Evolutionary conservation across 257 asterid species (phyloP).

Genomic region (Solanum piurae): DNA sequence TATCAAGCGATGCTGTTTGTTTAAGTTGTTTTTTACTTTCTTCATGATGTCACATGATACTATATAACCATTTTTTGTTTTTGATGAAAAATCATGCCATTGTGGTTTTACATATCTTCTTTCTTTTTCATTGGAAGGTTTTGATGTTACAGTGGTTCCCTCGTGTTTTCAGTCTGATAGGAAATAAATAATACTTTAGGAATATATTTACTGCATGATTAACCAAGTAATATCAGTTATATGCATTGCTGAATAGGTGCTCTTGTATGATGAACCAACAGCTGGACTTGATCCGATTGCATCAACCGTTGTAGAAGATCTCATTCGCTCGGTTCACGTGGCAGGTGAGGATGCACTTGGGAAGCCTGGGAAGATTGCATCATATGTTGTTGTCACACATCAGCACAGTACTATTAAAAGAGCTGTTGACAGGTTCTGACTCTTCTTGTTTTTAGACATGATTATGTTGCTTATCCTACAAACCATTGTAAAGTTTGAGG

Average conservation of each 20-base stretch:
- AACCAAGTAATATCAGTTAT: not conserved
- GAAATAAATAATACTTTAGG: not conserved
- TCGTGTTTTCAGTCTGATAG: not conserved
- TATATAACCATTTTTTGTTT: not conserved
- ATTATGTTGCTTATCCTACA: not conserved
- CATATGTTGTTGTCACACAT: slow-evolving; percentile 92
- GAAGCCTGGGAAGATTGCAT: slow-evolving; percentile 87
- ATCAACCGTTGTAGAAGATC: slow-evolving; percentile 96
- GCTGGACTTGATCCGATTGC: slow-evolving; percentile 99
- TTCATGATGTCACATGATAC: not conserved
- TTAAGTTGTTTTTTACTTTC: not conserved
- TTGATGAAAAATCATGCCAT: not conserved
- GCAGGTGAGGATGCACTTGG: slow-evolving; percentile 80
- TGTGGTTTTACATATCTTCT: not conserved
- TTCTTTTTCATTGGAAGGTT: not conserved
- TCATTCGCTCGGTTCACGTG: slow-evolving; percentile 90
- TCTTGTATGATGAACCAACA: slow-evolving; percentile 94
- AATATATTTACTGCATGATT: not conserved
- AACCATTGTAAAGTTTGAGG: not conserved
- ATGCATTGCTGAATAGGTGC: slow-evolving; percentile 50
- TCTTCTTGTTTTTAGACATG: not conserved
- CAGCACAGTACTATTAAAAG: slow-evolving; percentile 94
- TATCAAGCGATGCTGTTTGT: not conserved
- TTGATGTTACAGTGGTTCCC: not conserved
- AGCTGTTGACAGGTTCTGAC: slow-evolving; percentile 87